Conservation (phyloP, 768 basidiomycete species). For the Neoboletus brunneissimus region DNA sequence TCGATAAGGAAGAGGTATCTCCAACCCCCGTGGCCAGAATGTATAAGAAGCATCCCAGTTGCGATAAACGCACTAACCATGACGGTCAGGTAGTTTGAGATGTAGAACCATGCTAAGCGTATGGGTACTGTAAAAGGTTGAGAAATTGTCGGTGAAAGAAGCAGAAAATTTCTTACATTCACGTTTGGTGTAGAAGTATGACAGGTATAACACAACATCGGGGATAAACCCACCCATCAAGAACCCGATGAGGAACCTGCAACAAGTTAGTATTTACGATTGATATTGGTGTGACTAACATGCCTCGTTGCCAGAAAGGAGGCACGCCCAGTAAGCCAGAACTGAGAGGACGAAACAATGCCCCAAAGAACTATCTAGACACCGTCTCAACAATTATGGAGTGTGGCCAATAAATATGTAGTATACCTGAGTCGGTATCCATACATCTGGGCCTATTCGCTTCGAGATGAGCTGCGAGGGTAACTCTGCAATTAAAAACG, state of each 20-base stretch:
- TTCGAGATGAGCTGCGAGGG: too few species aligned
- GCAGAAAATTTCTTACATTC: background rate
- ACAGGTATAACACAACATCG: constrained; percentile 31
- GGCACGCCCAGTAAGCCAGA: constrained; percentile 50
- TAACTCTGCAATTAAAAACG: too few species aligned
- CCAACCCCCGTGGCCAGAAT: background rate
- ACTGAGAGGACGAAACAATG: constrained; percentile 53
- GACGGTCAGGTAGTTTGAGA: constrained; percentile 51
- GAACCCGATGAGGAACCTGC: constrained; percentile 52
- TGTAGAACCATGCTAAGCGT: constrained; percentile 70
- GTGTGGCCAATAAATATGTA: background rate
- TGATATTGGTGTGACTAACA: background rate
- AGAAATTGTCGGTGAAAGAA: background rate
- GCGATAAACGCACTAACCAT: constrained; percentile 63
- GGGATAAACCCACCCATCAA: constrained; percentile 66
- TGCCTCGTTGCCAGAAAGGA: constrained; percentile 56
- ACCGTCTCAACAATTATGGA: background rate
- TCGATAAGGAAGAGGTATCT: constrained; percentile 36
- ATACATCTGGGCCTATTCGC: too few species aligned
- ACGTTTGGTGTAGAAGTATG: constrained; percentile 1
- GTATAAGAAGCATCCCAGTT: constrained; percentile 53
- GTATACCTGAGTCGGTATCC: constrained; percentile 24
- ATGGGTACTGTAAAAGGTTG: constrained; percentile 1
- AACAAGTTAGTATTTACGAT: background rate
- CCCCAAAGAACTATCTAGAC: constrained; percentile 55